Evolutionary conservation across 176 grass and related monocot species (phyloP).

Genomic region (Eremochloa ophiuroides): DNA sequence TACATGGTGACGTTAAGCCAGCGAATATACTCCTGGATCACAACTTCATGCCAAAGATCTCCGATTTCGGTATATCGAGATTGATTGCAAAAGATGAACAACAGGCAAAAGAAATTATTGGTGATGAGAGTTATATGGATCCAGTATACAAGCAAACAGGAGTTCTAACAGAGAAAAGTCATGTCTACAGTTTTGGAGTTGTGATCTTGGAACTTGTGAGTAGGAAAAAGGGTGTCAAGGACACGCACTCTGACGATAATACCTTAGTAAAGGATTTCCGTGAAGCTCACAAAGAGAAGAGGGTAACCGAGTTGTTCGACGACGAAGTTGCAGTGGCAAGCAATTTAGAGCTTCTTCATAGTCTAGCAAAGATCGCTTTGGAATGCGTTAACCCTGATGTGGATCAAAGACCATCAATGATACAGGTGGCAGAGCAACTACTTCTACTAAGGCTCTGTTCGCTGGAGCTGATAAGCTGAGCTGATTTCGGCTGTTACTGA

Average conservation of each 20-base stretch:
- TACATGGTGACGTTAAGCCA: background rate
- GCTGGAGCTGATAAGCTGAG: no score
- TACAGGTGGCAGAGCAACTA: background rate
- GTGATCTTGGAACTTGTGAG: background rate
- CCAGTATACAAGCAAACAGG: background rate
- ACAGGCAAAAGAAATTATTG: background rate
- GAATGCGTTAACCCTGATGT: background rate
- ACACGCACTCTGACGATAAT: background rate
- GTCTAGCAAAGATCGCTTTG: background rate
- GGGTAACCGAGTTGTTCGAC: background rate
- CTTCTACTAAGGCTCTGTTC: no score
- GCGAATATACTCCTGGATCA: background rate
- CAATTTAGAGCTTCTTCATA: background rate
- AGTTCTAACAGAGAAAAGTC: background rate
- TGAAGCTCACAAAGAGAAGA: background rate
- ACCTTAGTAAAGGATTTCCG: background rate
- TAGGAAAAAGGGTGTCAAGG: no score
- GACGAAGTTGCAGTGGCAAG: background rate
- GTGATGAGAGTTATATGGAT: background rate
- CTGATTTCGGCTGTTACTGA: no score
- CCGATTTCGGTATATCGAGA: background rate
- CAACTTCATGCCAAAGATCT: background rate
- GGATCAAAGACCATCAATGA: background rate
- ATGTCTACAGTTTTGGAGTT: background rate
- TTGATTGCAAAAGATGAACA: background rate